These are phyloP conservation scores for Globisporangium cederbergense DNA, from an alignment of 352 stramenopile species.

Conservation along the genomic window DNA sequence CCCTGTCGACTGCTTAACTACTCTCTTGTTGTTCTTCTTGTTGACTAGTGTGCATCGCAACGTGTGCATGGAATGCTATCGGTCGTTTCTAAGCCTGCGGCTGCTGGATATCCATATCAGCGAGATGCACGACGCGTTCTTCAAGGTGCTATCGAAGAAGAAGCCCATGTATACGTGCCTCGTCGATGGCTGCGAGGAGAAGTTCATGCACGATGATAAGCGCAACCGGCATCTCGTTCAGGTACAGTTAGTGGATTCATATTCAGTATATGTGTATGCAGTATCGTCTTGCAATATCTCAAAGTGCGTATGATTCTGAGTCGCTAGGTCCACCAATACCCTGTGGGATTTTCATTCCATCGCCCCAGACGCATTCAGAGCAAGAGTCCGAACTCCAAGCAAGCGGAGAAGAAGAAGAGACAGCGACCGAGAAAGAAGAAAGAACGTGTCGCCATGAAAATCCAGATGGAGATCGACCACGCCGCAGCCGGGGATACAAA, in stretches of 20 bases:
- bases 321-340: conserved; percentile 36
- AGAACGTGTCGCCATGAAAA: conserved; percentile 2
- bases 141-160: conserved; percentile 55
- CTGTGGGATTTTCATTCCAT: conserved; percentile 38
- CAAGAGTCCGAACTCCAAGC: conserved; percentile 5
- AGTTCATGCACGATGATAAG: conserved; percentile 53
- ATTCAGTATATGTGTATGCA: neutral
- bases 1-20: neutral
- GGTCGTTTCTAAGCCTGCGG: conserved; percentile 45
- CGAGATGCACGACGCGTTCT: conserved; percentile 64
- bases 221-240: conserved; percentile 36
- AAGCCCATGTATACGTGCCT: conserved; percentile 59
- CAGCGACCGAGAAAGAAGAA: conserved; percentile 31
- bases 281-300: neutral
- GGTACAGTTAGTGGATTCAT: conserved; percentile 4
- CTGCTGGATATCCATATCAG: conserved; percentile 57
- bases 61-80: conserved; percentile 44
- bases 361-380: conserved; percentile 9
- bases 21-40: neutral
- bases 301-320: neutral
- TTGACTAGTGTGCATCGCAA: conserved; percentile 31
- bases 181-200: conserved; percentile 42
- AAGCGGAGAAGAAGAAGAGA: conserved; percentile 30
- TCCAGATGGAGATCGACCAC: conserved; percentile 27
- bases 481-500: neutral